These are phyloP conservation scores for Gomphus bonarii DNA, from an alignment of 1,284 basidiomycete species.

Conservation along the genomic window DNA sequence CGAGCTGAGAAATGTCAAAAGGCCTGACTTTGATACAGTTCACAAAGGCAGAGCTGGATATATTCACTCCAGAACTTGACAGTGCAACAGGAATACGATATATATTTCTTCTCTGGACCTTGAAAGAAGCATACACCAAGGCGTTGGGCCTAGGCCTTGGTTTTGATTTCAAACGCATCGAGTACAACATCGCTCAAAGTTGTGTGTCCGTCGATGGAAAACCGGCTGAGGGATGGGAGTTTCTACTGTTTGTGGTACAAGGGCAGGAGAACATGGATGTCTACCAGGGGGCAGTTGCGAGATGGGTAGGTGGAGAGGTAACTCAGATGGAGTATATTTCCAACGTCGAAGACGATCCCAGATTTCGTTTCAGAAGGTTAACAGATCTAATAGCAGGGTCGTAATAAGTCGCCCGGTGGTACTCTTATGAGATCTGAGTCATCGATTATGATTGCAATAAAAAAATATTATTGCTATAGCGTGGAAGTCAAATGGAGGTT, in stretches of 20 bases:
- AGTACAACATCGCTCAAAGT: slow-evolving; percentile 46
- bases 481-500: too few species aligned
- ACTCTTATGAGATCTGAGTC: too few species aligned
- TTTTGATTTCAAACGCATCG: slow-evolving; percentile 65
- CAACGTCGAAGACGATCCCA: neutral
- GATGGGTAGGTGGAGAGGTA: neutral
- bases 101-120: slow-evolving; percentile 76
- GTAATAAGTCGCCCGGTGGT: too few species aligned
- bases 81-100: slow-evolving; percentile 15
- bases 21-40: neutral
- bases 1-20: neutral
- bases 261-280: neutral
- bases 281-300: slow-evolving; percentile 8
- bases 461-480: too few species aligned
- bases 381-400: neutral
- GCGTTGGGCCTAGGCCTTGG: slow-evolving; percentile 73
- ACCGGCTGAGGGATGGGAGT: slow-evolving; percentile 52
- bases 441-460: too few species aligned
- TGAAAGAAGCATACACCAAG: slow-evolving; percentile 83
- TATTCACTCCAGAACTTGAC: slow-evolving; percentile 3
- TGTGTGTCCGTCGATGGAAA: slow-evolving; percentile 46
- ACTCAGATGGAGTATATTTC: neutral
- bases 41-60: neutral
- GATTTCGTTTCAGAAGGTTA: neutral
- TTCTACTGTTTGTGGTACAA: slow-evolving; percentile 43